Conservation (phyloP, 2,329 filamentous ascomycete genomes). For the Talaromyces funiculosus region DNA sequence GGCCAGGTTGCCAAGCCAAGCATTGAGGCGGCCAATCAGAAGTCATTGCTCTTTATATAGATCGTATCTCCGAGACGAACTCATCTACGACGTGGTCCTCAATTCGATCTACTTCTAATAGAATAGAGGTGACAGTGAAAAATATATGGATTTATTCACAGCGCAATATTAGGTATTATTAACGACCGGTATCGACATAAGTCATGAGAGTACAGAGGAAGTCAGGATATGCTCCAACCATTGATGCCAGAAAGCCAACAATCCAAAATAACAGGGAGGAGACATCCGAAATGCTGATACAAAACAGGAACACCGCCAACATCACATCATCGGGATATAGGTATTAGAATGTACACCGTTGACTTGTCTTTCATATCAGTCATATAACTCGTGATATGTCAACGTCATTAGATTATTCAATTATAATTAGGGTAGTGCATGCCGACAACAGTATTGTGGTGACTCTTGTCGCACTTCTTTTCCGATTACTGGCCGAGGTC, state of each 20-base stretch:
- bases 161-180: background rate
- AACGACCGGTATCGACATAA: background rate
- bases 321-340: background rate
- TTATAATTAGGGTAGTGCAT: background rate
- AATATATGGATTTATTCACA: background rate
- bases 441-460: background rate
- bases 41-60: background rate
- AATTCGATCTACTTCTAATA: too few relatives aligned
- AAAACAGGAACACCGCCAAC: background rate
- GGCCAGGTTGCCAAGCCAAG: background rate
- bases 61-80: background rate
- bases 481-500: background rate
- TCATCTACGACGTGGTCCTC: too few relatives aligned
- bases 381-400: background rate
- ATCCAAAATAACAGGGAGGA: background rate
- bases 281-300: background rate
- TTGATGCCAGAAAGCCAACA: background rate
- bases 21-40: background rate
- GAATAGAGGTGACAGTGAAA: too few relatives aligned
- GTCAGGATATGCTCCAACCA: background rate
- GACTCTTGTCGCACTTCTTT: background rate
- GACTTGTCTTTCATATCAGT: background rate
- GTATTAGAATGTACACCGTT: constrained; percentile 4
- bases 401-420: background rate
- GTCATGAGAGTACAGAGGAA: background rate